Base-by-base conservation (phyloP, 805 yeast genomes). In the Millerozyma acaciae region DNA sequence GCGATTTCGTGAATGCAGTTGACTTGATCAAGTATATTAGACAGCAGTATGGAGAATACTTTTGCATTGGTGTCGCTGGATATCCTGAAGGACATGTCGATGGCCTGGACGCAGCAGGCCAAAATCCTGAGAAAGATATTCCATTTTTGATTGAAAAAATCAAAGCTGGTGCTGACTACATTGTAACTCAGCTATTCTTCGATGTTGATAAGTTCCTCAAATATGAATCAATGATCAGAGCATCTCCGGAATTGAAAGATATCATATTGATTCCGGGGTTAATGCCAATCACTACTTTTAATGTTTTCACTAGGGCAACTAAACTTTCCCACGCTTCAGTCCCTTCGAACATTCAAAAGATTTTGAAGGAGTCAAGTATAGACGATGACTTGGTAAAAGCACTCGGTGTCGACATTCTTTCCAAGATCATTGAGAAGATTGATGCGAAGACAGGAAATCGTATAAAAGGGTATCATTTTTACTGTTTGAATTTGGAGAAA, bases 31-130 rank as follows among this genome's bases (percentile, higher is more conserved):
- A 64, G 44, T 89, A 90, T 55, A 89, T 93, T 45, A 77, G 75
- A 45, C 44, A 68, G 34, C 56, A 76, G 30, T 69, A 89, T 53
- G 93, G 86, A 3, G 84, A 84, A 51, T 82, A 79, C 47, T 90
- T 90, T 61, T 84, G 96, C 53, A 69, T 90, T 35, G 98, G 98
- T 39, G 98, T 90, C 10, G 98, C 98, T 2, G 97, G 94, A 1
- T 90, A 90, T 57, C 96, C 98, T 6, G 98, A 90, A 55, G 98
- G 98, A 13, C 97, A 90, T 60, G 88, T 86, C 21, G 96, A 89
- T 46, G 90, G 94, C 9, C 71, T 87, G 1, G 85, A 80, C 45
- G 70, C 62, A 28, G 59, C 76, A 6, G 70, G 68, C 21, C 96
- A 88, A 55, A 74, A 77, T 47, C 78, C 81, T 1, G 53, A 55